Evolutionary conservation across 73 alveolate genomes (phyloP).

Genomic region (Symbiodinium natans): DNA sequence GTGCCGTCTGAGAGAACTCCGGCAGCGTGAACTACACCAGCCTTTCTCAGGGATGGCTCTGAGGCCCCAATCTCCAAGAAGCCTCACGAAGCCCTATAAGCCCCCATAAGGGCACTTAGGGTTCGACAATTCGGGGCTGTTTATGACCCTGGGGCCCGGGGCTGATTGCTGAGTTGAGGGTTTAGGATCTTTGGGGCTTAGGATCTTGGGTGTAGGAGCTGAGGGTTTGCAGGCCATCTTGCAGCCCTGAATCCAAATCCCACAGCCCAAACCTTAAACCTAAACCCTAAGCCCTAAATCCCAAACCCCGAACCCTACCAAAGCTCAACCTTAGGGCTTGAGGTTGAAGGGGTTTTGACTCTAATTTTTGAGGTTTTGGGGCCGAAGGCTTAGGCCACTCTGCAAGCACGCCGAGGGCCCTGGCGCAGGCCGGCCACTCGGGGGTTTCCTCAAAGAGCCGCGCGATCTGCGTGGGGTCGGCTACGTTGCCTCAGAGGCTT

Average conservation of each 20-base stretch:
- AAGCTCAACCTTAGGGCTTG: too few species aligned
- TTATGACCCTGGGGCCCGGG: too few species aligned
- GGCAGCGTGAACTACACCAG: constrained; percentile 85
- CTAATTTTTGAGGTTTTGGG: background rate
- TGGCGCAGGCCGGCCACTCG: constrained; percentile 77
- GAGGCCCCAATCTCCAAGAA: too few species aligned
- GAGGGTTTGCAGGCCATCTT: too few species aligned
- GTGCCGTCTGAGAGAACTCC: constrained; percentile 77
- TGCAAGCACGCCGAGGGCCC: background rate
- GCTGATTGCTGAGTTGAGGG: too few species aligned
- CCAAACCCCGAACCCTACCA: too few species aligned
- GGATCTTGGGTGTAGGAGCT: too few species aligned
- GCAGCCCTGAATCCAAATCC: too few species aligned
- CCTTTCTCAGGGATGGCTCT: constrained; percentile 31
- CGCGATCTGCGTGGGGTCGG: constrained; percentile 59
- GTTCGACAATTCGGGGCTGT: too few species aligned
- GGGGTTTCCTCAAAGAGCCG: constrained; percentile 76
- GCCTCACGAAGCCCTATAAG: too few species aligned
- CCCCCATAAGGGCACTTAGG: background rate
- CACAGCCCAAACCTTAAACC: too few species aligned
- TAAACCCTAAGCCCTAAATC: too few species aligned
- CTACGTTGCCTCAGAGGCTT: constrained; percentile 30
- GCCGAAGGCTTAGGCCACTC: background rate
- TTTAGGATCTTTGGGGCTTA: background rate
- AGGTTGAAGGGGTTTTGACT: background rate